Evolutionary conservation across 1,139 yeast genomes (phyloP).

Genomic region (Saccharomyces hybrid): DNA sequence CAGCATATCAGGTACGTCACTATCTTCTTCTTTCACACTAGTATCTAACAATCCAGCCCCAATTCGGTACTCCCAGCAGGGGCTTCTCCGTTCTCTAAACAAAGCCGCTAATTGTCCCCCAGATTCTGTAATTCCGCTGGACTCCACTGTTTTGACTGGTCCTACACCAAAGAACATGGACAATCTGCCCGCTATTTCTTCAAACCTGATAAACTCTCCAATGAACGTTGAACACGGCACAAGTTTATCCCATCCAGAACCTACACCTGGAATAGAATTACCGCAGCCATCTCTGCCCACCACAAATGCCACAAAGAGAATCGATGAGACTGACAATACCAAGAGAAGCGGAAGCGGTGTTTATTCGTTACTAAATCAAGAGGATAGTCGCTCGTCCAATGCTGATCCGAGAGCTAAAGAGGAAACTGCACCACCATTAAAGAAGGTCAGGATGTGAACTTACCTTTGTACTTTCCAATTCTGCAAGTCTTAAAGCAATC

Average conservation of each 20-base stretch:
- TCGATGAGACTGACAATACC: background rate
- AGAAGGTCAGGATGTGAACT: background rate
- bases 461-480: background rate
- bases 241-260: background rate
- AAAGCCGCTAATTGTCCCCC: background rate
- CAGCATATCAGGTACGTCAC: background rate
- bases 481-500: background rate
- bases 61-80: background rate
- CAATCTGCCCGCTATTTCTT: background rate
- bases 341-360: slow-evolving; percentile 12
- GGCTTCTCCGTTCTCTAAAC: background rate
- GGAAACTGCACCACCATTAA: background rate
- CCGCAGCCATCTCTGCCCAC: background rate
- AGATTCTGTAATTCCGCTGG: background rate
- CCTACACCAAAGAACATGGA: background rate
- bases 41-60: background rate
- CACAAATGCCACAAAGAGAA: background rate
- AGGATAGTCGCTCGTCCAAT: slow-evolving; percentile 5
- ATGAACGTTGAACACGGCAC: slow-evolving; percentile 3
- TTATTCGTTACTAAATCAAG: slow-evolving; percentile 15
- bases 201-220: slow-evolving; percentile 1
- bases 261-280: background rate
- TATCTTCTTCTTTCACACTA: background rate
- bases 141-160: background rate
- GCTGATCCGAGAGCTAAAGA: slow-evolving; percentile 7